Evolutionary conservation across 2,329 filamentous ascomycete species (phyloP).

Genomic region (Xylariales sp.): DNA sequence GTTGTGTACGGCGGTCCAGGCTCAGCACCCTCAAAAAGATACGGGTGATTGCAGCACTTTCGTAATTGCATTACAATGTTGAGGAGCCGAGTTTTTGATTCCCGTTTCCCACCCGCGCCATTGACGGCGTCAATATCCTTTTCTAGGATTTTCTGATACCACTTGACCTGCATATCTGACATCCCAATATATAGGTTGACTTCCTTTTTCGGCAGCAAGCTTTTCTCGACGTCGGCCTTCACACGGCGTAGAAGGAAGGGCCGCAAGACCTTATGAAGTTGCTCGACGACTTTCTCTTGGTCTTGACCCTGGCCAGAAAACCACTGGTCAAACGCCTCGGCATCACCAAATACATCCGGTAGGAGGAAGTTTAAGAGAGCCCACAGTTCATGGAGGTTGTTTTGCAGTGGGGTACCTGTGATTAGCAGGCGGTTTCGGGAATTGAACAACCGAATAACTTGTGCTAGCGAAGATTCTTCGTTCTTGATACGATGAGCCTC

Average conservation of each 20-base stretch:
- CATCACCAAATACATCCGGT: constrained; percentile 97
- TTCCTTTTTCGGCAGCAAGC: constrained; percentile 95
- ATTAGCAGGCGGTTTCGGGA: constrained; percentile 95
- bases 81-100: constrained; percentile 94
- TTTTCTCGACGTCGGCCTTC: constrained; percentile 98
- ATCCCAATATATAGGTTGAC: constrained; percentile 97
- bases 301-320: constrained; percentile 91
- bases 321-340: constrained; percentile 98
- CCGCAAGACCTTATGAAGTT: constrained; percentile 90
- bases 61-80: constrained; percentile 99
- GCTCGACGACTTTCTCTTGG: constrained; percentile 94
- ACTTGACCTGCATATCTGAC: constrained; percentile 99
- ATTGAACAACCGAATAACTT: constrained; percentile 96
- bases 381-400: constrained; percentile 98
- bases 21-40: constrained; percentile 96
- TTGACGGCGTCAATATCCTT: constrained; percentile 99
- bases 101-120: constrained; percentile 92
- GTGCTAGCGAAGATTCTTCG: constrained; percentile 94
- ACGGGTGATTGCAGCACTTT: constrained; percentile 99
- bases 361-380: constrained; percentile 95
- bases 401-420: constrained; percentile 95
- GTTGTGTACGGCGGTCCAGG: constrained; percentile 98
- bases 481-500: constrained; percentile 99
- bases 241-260: constrained; percentile 96
- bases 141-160: constrained; percentile 98